A percentile compares a stretch with the other conserved stretches of the same genome.
phyloP scores from a whole-genome alignment of 1,284 basidiomycete genomes.

The Schizophyllum amplum region DNA sequence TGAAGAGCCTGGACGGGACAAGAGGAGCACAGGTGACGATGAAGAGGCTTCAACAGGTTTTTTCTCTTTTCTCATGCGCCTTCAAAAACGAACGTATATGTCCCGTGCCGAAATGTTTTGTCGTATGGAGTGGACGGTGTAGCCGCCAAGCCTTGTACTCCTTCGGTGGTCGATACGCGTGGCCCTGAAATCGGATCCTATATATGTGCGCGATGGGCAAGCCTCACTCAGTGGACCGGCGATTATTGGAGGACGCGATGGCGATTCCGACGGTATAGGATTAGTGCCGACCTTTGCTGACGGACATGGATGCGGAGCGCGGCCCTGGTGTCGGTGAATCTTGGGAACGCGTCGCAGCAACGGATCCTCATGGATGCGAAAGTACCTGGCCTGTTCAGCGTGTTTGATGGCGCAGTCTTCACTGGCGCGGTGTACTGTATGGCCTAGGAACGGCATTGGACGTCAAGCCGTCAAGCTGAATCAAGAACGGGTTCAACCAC shows the following conservation, averaged over 20 bases:
- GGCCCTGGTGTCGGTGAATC: no score
- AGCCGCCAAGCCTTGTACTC: neutral
- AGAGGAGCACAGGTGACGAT: neutral
- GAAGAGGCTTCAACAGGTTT: neutral
- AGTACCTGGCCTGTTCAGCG: no score
- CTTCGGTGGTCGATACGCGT: neutral
- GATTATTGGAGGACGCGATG: slow-evolving; percentile 24
- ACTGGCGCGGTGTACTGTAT: no score
- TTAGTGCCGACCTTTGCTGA: no score
- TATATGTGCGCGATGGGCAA: neutral
- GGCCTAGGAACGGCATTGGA: no score
- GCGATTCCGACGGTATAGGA: no score
- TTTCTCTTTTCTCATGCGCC: neutral
- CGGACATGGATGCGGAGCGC: no score
- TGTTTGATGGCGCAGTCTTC: no score
- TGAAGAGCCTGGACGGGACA: neutral
- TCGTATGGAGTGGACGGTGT: neutral
- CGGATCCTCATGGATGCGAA: no score
- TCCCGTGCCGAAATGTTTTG: neutral
- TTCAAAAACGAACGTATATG: neutral
- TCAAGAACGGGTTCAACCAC: no score
- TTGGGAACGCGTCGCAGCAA: no score
- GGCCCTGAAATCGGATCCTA: neutral
- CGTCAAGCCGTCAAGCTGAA: no score
- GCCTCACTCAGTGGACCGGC: slow-evolving; percentile 16